A percentile compares a stretch with the other conserved stretches of the same genome.
Conservation (phyloP, 2,329 filamentous ascomycete genomes). For the Penicillium janthinellum region DNA sequence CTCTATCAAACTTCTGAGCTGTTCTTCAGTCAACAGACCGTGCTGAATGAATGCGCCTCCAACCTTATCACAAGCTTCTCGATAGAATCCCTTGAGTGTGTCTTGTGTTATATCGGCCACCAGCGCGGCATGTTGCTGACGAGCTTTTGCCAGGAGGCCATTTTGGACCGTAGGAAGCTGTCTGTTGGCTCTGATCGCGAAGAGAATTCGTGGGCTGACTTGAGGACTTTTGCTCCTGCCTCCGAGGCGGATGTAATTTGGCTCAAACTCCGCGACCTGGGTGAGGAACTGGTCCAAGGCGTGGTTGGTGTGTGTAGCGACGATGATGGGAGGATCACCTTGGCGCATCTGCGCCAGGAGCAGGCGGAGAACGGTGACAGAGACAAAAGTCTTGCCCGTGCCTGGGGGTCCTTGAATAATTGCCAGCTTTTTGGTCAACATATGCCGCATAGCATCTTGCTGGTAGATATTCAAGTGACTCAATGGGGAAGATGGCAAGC, state of each 20-base stretch:
- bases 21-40: slow-evolving; percentile 62
- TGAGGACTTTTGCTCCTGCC: slow-evolving; percentile 67
- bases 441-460: slow-evolving; percentile 65
- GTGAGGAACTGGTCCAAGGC: slow-evolving; percentile 79
- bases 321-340: slow-evolving; percentile 68
- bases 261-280: slow-evolving; percentile 64
- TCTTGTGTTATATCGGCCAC: slow-evolving; percentile 41
- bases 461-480: slow-evolving; percentile 70
- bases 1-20: slow-evolving; percentile 61
- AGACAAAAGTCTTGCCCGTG: slow-evolving; percentile 80
- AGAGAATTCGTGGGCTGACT: slow-evolving; percentile 69
- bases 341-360: slow-evolving; percentile 61
- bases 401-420: slow-evolving; percentile 83
- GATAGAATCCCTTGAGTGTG: slow-evolving; percentile 48
- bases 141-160: slow-evolving; percentile 44
- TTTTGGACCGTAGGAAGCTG: slow-evolving; percentile 41
- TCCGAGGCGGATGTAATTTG: slow-evolving; percentile 67
- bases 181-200: slow-evolving; percentile 55
- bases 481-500: slow-evolving; percentile 53
- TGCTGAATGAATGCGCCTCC: slow-evolving; percentile 52
- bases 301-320: slow-evolving; percentile 88
- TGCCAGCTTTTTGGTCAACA: slow-evolving; percentile 70
- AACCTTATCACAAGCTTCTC: slow-evolving; percentile 33
- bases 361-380: slow-evolving; percentile 68
- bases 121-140: slow-evolving; percentile 47